Evolutionary conservation across 2,329 filamentous ascomycete species (phyloP), one percentile per base, ranked within the genome.

Genomic region (Colletotrichum limetticola): DNA sequence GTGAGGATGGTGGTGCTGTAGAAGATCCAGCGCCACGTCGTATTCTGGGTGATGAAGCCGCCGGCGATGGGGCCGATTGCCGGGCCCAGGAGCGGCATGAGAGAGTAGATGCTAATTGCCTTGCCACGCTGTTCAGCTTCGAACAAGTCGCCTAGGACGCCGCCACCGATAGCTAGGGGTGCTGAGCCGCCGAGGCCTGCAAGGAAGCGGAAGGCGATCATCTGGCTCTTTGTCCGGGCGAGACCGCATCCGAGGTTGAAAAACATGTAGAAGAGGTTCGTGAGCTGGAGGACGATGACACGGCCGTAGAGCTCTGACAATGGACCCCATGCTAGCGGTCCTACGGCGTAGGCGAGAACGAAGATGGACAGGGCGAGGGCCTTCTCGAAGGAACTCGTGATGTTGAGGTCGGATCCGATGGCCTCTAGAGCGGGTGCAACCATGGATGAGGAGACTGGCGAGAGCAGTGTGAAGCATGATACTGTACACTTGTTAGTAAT

Each of bases 21-120:
- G 82, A 94, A 95, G 8, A 90, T 89, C 93, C 93, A 95, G 52
- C 92, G 87, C 93, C 93, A 95, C 1, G 87, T 90, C 8, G 88
- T 86, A 6, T 87, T 84, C 76, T 93, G 82, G 0, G 91, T 85
- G 26, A 93, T 90, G 76, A 91, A 90, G 0, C 91, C 92, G 24
- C 92, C 92, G 0, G 90, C 86, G 8, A 94, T 90, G 1, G 92
- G 92, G 0, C 92, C 92, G 1, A 93, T 82, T 0, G 91, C 91
- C 0, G 91, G 92, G 0, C 91, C 92, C 0, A 94, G 85, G 1
- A 86, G 60, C 0, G 85, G 86, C 16, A 86, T 80, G 2, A 83
- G 77, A 11, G 83, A 71, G 26, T 83, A 85, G 9, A 80, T 74
- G 1, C 80, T 78, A 5, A 85, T 75, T 55, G 82, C 85, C 2